Evolutionary conservation across 805 yeast genomes (phyloP).

Genomic region (Candida yuanshanica): DNA sequence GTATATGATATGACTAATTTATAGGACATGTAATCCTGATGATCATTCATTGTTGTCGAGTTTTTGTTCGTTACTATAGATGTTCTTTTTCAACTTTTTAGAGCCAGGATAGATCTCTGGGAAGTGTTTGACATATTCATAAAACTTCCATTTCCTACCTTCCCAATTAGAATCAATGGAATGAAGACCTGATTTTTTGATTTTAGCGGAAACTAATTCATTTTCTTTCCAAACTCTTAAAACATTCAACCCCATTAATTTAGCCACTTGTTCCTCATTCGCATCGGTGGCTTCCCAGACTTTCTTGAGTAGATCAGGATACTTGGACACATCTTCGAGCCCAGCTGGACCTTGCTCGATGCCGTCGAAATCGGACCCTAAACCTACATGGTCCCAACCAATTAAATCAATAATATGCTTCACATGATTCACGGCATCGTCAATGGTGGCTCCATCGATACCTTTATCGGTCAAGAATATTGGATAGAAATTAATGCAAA

Average conservation of each 20-base stretch:
- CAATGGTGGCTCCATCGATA: conserved; percentile 30
- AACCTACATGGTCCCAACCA: conserved; percentile 48
- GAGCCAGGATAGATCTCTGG: conserved; percentile 36
- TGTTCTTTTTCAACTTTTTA: conserved; percentile 7
- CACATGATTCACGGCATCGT: conserved; percentile 43
- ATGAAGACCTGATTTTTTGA: conserved; percentile 15
- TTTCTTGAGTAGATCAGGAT: conserved; percentile 40
- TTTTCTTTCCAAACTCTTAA: conserved; percentile 42
- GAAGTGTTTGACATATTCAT: conserved; percentile 27
- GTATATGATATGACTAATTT: neutral
- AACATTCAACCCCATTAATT: conserved; percentile 41
- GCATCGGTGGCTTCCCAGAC: conserved; percentile 32
- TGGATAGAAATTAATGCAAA: conserved; percentile 42
- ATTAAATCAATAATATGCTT: conserved; percentile 35
- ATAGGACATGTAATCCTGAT: neutral
- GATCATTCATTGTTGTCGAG: conserved; percentile 8
- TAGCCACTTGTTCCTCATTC: conserved; percentile 37
- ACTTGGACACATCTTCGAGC: conserved; percentile 50
- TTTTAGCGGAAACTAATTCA: conserved; percentile 26
- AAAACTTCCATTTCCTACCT: conserved; percentile 37
- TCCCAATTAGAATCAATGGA: conserved; percentile 37
- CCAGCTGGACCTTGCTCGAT: conserved; percentile 43
- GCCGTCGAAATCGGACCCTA: conserved; percentile 51
- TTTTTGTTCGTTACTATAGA: conserved; percentile 5
- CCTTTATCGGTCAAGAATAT: conserved; percentile 26